Conservation (phyloP, 208 protist species). For the Porcisia deanei region DNA sequence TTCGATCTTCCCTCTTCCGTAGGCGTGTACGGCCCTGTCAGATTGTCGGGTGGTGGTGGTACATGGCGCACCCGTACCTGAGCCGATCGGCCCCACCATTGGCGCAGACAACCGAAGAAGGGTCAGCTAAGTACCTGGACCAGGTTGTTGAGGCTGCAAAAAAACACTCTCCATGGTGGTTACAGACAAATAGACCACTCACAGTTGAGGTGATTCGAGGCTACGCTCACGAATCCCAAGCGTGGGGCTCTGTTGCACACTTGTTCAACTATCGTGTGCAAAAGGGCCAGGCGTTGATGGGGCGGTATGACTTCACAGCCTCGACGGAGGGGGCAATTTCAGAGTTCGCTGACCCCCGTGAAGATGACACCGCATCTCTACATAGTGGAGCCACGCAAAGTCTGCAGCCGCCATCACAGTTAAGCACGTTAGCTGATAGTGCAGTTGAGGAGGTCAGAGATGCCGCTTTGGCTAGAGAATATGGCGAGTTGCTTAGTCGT, state of each 20-base stretch:
- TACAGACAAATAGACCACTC: background rate
- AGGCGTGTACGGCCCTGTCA: background rate
- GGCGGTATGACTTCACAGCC: background rate
- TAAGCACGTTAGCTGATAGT: too few relatives aligned
- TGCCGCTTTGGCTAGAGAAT: background rate
- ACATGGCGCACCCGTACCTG: constrained; percentile 26
- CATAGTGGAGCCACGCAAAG: background rate
- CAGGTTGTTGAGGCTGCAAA: constrained; percentile 7
- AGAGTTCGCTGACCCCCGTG: background rate
- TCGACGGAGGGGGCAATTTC: background rate
- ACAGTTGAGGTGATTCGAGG: background rate
- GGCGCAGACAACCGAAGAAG: constrained; percentile 1
- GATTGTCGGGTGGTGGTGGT: background rate
- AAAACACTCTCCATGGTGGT: background rate
- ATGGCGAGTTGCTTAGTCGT: background rate
- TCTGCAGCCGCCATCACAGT: background rate
- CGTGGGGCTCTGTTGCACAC: background rate
- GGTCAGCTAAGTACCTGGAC: constrained; percentile 12
- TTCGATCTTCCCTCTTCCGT: background rate
- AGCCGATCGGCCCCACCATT: constrained; percentile 4
- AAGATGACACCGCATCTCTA: background rate
- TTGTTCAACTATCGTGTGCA: background rate
- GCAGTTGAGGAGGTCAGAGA: background rate
- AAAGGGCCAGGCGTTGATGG: constrained; percentile 5
- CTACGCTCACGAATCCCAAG: background rate